phyloP scores from a whole-genome alignment of 345 rosid species.

The Brassica cretica region DNA sequence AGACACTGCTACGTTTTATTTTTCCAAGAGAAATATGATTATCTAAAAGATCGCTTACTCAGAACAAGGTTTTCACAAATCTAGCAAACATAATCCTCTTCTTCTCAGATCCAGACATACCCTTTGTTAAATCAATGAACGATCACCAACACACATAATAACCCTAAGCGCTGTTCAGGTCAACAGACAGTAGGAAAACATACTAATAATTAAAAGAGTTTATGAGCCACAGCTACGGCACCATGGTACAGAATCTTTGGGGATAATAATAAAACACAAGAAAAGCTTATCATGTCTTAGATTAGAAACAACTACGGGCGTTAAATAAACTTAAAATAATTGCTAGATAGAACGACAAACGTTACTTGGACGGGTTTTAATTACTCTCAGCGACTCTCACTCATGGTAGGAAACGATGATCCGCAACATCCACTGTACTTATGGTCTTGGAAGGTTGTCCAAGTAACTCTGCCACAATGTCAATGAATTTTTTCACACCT shows the following conservation, averaged over 20 bases:
- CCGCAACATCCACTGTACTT: neutral
- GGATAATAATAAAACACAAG: too few relatives aligned
- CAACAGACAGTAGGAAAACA: too few relatives aligned
- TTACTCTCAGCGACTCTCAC: too few relatives aligned
- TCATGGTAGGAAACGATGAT: neutral
- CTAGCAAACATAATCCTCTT: neutral
- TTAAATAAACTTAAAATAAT: too few relatives aligned
- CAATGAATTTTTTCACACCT: too few relatives aligned
- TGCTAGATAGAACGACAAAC: too few relatives aligned
- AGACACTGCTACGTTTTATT: conserved; percentile 43
- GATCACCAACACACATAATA: neutral
- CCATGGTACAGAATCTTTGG: too few relatives aligned
- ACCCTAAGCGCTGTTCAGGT: conserved; percentile 5
- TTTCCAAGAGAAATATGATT: neutral
- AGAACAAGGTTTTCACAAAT: neutral
- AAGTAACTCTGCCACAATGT: neutral
- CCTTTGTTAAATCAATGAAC: conserved; percentile 10
- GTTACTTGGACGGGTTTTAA: too few relatives aligned
- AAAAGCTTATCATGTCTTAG: too few relatives aligned
- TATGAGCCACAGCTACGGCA: too few relatives aligned
- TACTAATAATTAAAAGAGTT: too few relatives aligned
- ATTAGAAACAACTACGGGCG: too few relatives aligned
- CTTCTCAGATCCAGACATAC: neutral
- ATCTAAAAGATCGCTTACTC: neutral
- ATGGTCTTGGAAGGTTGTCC: neutral